These are phyloP conservation scores for Rhynchosporium graminicola DNA, from an alignment of 2,329 filamentous ascomycete species.

Conservation along the genomic window DNA sequence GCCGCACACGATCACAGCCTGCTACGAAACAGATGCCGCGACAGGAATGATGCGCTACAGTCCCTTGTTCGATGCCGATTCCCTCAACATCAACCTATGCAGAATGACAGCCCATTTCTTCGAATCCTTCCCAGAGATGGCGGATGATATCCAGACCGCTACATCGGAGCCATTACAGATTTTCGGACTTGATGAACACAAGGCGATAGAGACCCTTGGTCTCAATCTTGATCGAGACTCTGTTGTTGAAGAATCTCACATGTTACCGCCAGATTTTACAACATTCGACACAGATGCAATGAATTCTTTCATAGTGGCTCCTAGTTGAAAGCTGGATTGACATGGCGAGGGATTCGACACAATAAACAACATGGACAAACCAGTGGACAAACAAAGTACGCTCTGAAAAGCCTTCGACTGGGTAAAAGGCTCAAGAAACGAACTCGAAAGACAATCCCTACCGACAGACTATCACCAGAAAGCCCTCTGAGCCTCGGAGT, in stretches of 20 bases:
- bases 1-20: slow-evolving; percentile 6
- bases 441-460: no score
- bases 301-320: not conserved
- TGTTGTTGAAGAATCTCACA: not conserved
- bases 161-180: slow-evolving; percentile 4
- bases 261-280: not conserved
- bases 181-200: slow-evolving; percentile 1
- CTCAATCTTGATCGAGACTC: not conserved
- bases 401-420: no score
- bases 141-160: slow-evolving; percentile 4
- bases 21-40: not conserved
- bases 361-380: not conserved
- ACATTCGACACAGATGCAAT: not conserved
- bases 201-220: not conserved
- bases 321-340: not conserved
- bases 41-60: slow-evolving; percentile 6
- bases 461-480: no score
- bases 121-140: slow-evolving; percentile 1
- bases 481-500: no score
- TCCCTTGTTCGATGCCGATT: slow-evolving; percentile 3
- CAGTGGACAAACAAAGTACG: no score
- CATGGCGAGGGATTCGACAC: not conserved
- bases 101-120: slow-evolving; percentile 9
- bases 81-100: not conserved
- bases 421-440: no score